Evolutionary conservation across 2,329 filamentous ascomycete species (phyloP).

Genomic region (Alternaria infectoria): DNA sequence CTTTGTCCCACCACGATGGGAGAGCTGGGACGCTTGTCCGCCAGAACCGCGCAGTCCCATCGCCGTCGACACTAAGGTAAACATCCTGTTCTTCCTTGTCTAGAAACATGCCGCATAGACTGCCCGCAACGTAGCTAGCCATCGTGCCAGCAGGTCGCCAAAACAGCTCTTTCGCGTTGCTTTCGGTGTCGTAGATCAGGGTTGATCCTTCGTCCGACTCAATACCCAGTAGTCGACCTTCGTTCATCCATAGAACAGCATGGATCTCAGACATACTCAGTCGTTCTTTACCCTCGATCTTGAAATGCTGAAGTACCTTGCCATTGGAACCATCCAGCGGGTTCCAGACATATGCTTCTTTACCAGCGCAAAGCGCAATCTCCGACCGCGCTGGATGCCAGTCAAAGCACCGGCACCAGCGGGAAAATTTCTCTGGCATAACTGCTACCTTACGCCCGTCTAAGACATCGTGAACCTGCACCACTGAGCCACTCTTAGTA

Average conservation of each 20-base stretch:
- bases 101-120: slow-evolving; percentile 22
- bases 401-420: slow-evolving; percentile 28
- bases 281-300: slow-evolving; percentile 6
- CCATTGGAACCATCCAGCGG: slow-evolving; percentile 26
- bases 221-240: slow-evolving; percentile 24
- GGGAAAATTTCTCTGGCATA: slow-evolving; percentile 13
- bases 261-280: slow-evolving; percentile 12
- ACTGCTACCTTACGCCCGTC: slow-evolving; percentile 21
- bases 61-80: slow-evolving; percentile 35
- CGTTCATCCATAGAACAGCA: slow-evolving; percentile 24
- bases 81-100: slow-evolving; percentile 11
- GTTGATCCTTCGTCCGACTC: slow-evolving; percentile 26
- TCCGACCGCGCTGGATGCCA: slow-evolving; percentile 34
- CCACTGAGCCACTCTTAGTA: slow-evolving; percentile 10
- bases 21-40: slow-evolving; percentile 5
- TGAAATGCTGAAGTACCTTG: slow-evolving; percentile 26
- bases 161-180: slow-evolving; percentile 37
- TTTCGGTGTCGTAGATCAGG: slow-evolving; percentile 30
- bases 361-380: slow-evolving; percentile 28
- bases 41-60: slow-evolving; percentile 34
- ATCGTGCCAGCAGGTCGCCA: slow-evolving; percentile 19
- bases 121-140: slow-evolving; percentile 4
- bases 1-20: slow-evolving; percentile 26
- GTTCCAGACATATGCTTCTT: slow-evolving; percentile 31
- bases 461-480: slow-evolving; percentile 26